Base-by-base conservation (phyloP, 495 filamentous ascomycete genomes). In the Achaetomiella virescens region DNA sequence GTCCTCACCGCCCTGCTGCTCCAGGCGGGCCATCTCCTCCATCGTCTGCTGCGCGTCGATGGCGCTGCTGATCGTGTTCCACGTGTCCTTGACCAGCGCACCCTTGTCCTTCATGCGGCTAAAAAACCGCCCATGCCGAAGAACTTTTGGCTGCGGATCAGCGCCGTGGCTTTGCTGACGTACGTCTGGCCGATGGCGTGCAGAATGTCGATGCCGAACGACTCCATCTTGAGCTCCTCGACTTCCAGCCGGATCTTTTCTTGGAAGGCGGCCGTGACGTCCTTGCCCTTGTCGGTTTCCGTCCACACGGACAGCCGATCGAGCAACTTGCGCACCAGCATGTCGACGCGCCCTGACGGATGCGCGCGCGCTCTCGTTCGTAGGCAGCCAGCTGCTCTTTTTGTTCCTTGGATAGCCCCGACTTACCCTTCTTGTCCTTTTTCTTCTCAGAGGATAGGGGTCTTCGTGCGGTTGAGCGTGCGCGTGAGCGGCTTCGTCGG, bases 161-260 rank as follows among this genome's bases (percentile, higher is more conserved):
- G 85, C 0, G 87, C 84, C 22, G 87, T 87, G 11, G 85, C 88
- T 72, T 97, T 97, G 58, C 84, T 83, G 18, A 92, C 67, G 69
- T 99, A 99, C 6, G 89, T 93, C 20, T 83, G 75, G 22, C 95
- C 92, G 61, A 99, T 90, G 20, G 93, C 91, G 70, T 99, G 93
- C 21, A 99, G 76, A 61, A 99, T 99, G 63, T 99, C 93, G 35
- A 99, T 74, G 36, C 93, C 93, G 66, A 99, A 99, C 12, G 87
- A 92, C 74, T 99, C 93, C 89, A 99, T 97, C 77, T 97, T 99
- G 61, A 97, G 72, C 61, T 97, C 95, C 77, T 99, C 93, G 14
- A 96, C 89, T 72, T 97, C 95, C 24, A 95, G 83, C n/a, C 85
- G 80, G 20, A 84, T 96, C 79, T 97, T 96, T 66, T 89, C 89